Evolutionary conservation across 805 yeast genomes (phyloP).

Genomic region (Metschnikowia matae): DNA sequence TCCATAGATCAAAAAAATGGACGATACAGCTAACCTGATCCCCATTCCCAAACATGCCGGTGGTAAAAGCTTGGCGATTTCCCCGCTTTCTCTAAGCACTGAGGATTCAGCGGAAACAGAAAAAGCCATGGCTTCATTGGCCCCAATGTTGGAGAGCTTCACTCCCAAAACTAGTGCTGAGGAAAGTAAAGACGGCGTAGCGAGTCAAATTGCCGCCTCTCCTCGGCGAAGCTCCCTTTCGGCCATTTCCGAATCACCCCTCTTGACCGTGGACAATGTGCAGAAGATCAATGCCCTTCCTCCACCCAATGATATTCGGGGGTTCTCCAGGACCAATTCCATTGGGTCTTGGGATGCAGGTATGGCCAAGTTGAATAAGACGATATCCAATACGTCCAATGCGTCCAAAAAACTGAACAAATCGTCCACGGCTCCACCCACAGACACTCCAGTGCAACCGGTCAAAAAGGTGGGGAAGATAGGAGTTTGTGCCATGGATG

Average conservation of each 20-base stretch:
- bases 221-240: constrained; percentile 18
- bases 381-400: constrained; percentile 34
- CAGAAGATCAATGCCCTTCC: constrained; percentile 18
- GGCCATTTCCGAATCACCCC: constrained; percentile 16
- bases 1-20: background rate
- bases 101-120: constrained; percentile 24
- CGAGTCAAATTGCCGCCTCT: constrained; percentile 11
- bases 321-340: constrained; percentile 21
- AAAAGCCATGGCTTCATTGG: constrained; percentile 73
- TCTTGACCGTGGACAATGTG: constrained; percentile 16
- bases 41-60: constrained; percentile 11
- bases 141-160: constrained; percentile 72
- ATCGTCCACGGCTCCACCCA: background rate
- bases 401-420: constrained; percentile 35
- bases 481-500: constrained; percentile 99
- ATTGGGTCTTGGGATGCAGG: constrained; percentile 20
- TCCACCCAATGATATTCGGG: constrained; percentile 11
- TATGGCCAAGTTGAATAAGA: constrained; percentile 28
- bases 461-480: constrained; percentile 81
- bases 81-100: constrained; percentile 14
- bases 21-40: constrained; percentile 4
- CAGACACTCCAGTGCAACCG: background rate
- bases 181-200: constrained; percentile 23
- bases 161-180: constrained; percentile 64
- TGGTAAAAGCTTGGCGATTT: constrained; percentile 10